Percentiles rank a stretch among this genome's conserved stretches.
Conservation (phyloP, 768 basidiomycete genomes). For the Lactarius tabidus region DNA sequence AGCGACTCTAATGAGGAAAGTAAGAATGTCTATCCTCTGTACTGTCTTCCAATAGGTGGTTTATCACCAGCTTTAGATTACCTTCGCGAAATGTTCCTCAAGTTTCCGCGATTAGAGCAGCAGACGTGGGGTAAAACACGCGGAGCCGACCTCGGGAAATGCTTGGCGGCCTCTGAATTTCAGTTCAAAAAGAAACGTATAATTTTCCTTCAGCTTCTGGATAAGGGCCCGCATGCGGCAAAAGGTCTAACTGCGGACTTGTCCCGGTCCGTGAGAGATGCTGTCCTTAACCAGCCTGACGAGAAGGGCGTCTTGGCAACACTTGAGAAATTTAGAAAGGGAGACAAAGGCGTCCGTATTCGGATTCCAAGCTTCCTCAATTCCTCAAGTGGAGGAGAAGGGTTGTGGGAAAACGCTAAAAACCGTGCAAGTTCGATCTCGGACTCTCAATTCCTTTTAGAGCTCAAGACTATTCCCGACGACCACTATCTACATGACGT, state of each 20-base stretch:
- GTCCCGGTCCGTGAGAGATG: background rate
- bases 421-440: background rate
- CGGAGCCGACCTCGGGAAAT: background rate
- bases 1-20: background rate
- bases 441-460: constrained; percentile 18
- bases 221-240: background rate
- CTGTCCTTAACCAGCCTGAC: background rate
- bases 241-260: background rate
- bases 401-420: constrained; percentile 1
- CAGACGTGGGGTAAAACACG: background rate
- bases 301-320: background rate
- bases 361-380: background rate
- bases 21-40: background rate
- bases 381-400: background rate
- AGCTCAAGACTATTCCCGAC: background rate
- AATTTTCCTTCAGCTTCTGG: background rate
- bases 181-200: constrained; percentile 6
- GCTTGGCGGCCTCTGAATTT: background rate
- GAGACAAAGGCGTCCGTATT: background rate
- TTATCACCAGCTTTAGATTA: background rate
- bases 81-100: background rate
- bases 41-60: background rate
- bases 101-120: background rate
- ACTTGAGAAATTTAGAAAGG: background rate
- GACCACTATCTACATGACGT: background rate